Percentiles rank a stretch among this genome's conserved stretches.
phyloP scores from a whole-genome alignment of 495 filamentous ascomycete genomes.

The Aspergillus panamensis region DNA sequence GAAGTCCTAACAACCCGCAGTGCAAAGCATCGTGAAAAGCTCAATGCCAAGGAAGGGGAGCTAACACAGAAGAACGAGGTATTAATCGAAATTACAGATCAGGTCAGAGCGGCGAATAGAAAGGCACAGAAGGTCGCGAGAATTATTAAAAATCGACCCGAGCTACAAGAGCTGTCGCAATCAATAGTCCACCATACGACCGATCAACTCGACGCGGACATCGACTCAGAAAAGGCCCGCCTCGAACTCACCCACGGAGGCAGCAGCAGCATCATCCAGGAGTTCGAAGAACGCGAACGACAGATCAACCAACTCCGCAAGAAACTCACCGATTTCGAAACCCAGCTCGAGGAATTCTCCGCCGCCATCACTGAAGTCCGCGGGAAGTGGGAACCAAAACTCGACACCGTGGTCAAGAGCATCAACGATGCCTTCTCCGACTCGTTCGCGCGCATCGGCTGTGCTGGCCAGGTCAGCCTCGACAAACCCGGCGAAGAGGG shows the following conservation, averaged over 20 bases:
- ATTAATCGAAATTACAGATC: slow-evolving; percentile 28
- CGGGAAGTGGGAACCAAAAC: slow-evolving; percentile 72
- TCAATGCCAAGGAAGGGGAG: slow-evolving; percentile 46
- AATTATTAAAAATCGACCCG: slow-evolving; percentile 18
- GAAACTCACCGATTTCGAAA: slow-evolving; percentile 43
- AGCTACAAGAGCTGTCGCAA: slow-evolving; percentile 31
- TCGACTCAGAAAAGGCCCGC: slow-evolving; percentile 67
- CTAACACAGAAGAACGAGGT: slow-evolving; percentile 34
- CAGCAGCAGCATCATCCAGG: slow-evolving; percentile 69
- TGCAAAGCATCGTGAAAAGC: slow-evolving; percentile 48
- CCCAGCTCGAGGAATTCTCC: slow-evolving; percentile 47
- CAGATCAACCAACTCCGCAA: slow-evolving; percentile 54
- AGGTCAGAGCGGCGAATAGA: slow-evolving; percentile 32
- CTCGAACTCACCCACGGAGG: slow-evolving; percentile 77
- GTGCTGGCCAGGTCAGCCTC: slow-evolving; percentile 86
- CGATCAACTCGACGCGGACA: slow-evolving; percentile 68
- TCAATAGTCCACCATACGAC: slow-evolving; percentile 44
- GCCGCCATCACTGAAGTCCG: slow-evolving; percentile 57
- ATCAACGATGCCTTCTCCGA: slow-evolving; percentile 88
- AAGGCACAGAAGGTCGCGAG: slow-evolving; percentile 33
- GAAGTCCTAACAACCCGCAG: slow-evolving; percentile 61
- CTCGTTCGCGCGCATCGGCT: slow-evolving; percentile 90
- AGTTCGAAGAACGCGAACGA: slow-evolving; percentile 69
- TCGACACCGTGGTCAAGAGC: slow-evolving; percentile 71
- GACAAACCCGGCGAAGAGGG: slow-evolving; percentile 42